Evolutionary conservation across 805 yeast genomes (phyloP), one percentile per base, ranked within the genome.

Genomic region (Saturnispora saitoi): DNA sequence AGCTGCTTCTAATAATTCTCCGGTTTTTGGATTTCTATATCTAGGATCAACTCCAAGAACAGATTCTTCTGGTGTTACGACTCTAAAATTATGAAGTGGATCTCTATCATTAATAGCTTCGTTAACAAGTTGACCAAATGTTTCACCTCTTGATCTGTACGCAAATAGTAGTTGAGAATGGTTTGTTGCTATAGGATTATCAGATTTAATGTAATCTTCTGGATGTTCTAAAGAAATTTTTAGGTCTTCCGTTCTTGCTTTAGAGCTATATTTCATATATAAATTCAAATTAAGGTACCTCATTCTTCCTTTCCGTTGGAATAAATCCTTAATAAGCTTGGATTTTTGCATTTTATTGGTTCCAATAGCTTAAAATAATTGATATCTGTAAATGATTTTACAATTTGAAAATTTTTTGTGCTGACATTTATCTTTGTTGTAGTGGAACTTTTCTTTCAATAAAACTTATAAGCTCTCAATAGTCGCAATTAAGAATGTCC

Each of bases 121-220:
- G 45, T 66, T 62, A 8, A 70, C 75, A 1, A 71, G 57, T 48
- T 69, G 74, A 0, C 75, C 76, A 62, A 69, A 70, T 0, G 68
- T 62, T 49, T 70, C 72, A 17, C 72, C 67, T 12, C 64, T 66
- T 22, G 65, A 58, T 32, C 69, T 53, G 47, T 68, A 64, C 1
- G 71, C 68, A 55, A 59, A 70, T 4, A 61, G 58, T 12, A 70
- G 41, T 4, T 59, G 52, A 2, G 66, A 56, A 28, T 51, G 51
- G 11, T 57, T 60, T 4, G 49, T 37, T 1, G 56, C 52, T 3
- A 67, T 57, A 14, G 60, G 50, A 26, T 57, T 46, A 9, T 54
- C 48, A 3, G 53, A 46, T 36, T 49, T 48, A 26, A 44, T 47
- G 11, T 30, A 41, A 4, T 46, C 56, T 36, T 61, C 62, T 14